Conservation (phyloP, 106 monocot species). For the Phalaenopsis aphrodite region DNA sequence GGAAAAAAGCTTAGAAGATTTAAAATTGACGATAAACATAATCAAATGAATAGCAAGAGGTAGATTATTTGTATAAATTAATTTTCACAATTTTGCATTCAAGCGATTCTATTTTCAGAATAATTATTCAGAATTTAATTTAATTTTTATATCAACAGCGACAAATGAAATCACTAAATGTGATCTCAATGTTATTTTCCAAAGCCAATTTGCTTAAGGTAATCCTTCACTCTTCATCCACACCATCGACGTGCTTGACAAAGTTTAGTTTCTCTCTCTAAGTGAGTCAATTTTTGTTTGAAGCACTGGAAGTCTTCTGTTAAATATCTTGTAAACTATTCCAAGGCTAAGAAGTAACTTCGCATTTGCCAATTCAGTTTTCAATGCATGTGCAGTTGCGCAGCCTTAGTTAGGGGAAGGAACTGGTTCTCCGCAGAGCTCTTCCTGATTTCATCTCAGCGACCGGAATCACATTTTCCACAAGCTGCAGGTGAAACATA, state of each 20-base stretch:
- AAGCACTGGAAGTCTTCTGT: neutral
- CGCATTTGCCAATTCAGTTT: neutral
- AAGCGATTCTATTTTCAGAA: too few relatives aligned
- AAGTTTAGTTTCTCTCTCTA: neutral
- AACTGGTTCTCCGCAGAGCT: slow-evolving; percentile 12
- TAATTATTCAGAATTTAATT: too few relatives aligned
- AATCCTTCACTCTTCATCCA: neutral
- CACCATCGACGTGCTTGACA: neutral
- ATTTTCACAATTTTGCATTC: too few relatives aligned
- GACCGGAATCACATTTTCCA: slow-evolving; percentile 12
- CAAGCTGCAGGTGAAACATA: slow-evolving; percentile 14
- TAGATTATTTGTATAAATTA: too few relatives aligned
- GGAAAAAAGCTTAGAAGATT: too few relatives aligned
- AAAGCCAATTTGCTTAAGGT: neutral
- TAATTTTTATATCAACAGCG: too few relatives aligned
- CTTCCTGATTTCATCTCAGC: slow-evolving; percentile 2
- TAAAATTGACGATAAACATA: too few relatives aligned
- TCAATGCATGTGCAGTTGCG: neutral
- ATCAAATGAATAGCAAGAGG: too few relatives aligned
- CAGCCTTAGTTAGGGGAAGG: slow-evolving; percentile 6
- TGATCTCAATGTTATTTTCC: neutral
- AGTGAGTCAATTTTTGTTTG: neutral
- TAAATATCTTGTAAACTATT: neutral
- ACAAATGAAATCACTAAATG: neutral
- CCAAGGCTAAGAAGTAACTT: neutral